A percentile compares a stretch with the other conserved stretches of the same genome.
phyloP scores from a whole-genome alignment of 495 filamentous ascomycete genomes.

The Evernia prunastri region DNA sequence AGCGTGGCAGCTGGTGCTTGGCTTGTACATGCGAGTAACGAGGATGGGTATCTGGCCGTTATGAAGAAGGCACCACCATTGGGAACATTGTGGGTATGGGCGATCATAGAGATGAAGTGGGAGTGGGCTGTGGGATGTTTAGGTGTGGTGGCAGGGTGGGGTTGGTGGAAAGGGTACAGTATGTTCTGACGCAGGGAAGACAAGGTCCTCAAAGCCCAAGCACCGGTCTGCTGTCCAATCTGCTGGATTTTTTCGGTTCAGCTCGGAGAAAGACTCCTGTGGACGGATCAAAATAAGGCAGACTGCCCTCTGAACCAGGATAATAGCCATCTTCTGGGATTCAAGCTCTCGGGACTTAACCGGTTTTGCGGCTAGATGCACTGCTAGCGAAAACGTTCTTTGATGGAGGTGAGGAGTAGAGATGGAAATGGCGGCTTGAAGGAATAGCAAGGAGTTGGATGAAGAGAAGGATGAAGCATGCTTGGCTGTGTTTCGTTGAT shows the following conservation, averaged over 20 bases:
- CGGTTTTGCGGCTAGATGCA: too few relatives aligned
- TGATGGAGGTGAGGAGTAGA: background rate
- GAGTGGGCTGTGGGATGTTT: constrained; percentile 56
- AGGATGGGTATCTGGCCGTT: constrained; percentile 69
- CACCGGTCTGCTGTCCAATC: background rate
- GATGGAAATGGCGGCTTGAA: too few relatives aligned
- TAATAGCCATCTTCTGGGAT: too few relatives aligned
- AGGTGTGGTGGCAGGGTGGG: constrained; percentile 53
- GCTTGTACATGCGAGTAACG: constrained; percentile 74
- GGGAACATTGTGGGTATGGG: constrained; percentile 94
- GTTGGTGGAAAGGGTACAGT: constrained; percentile 65
- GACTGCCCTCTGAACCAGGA: too few relatives aligned
- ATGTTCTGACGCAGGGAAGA: constrained; percentile 16
- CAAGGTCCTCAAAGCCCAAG: background rate
- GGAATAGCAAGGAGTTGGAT: too few relatives aligned
- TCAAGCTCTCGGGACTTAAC: too few relatives aligned
- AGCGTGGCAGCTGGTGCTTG: constrained; percentile 60
- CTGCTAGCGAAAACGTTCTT: background rate
- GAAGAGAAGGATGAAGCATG: background rate
- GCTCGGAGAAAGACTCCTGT: too few relatives aligned
- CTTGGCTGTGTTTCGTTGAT: background rate
- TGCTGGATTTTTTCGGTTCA: too few relatives aligned
- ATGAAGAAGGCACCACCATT: constrained; percentile 88
- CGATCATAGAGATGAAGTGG: constrained; percentile 78
- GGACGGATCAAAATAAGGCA: too few relatives aligned